Evolutionary conservation across 345 rosid genomes (phyloP).

Genomic region (Odontarrhena argentea): DNA sequence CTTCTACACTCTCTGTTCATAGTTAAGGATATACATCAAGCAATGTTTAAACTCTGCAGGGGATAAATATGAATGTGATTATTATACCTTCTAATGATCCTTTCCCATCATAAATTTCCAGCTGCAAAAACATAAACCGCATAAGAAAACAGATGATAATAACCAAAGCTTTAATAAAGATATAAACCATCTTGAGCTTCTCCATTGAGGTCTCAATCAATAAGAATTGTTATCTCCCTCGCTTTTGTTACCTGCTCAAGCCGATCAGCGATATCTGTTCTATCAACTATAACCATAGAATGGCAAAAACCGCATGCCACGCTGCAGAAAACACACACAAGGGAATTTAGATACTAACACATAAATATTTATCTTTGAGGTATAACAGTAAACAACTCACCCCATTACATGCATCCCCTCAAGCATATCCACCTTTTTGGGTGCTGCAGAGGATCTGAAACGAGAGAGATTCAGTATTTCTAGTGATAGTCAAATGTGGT

Average conservation of each 20-base stretch:
- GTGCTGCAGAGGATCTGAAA: constrained; percentile 88
- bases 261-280: constrained; percentile 61
- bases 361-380: not conserved
- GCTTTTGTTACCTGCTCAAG: constrained; percentile 74
- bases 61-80: not conserved
- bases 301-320: constrained; percentile 89
- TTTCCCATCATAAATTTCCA: constrained; percentile 81
- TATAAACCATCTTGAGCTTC: constrained; percentile 3
- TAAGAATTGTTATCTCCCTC: constrained; percentile 5
- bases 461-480: constrained; percentile 16
- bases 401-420: constrained; percentile 91
- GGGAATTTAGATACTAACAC: not conserved
- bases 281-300: constrained; percentile 86
- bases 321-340: constrained; percentile 46
- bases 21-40: constrained; percentile 9
- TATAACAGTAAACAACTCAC: constrained; percentile 44
- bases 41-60: not conserved
- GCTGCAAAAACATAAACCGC: constrained; percentile 50
- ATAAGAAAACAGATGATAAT: not conserved
- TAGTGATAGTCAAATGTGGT: constrained; percentile 12
- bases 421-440: constrained; percentile 89
- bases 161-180: not conserved
- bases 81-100: constrained; percentile 68
- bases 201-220: constrained; percentile 2
- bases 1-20: constrained; percentile 52